These are phyloP conservation scores for Colletotrichum ledebouriae DNA, from an alignment of 2,329 filamentous ascomycete genomes.

Conservation along the genomic window DNA sequence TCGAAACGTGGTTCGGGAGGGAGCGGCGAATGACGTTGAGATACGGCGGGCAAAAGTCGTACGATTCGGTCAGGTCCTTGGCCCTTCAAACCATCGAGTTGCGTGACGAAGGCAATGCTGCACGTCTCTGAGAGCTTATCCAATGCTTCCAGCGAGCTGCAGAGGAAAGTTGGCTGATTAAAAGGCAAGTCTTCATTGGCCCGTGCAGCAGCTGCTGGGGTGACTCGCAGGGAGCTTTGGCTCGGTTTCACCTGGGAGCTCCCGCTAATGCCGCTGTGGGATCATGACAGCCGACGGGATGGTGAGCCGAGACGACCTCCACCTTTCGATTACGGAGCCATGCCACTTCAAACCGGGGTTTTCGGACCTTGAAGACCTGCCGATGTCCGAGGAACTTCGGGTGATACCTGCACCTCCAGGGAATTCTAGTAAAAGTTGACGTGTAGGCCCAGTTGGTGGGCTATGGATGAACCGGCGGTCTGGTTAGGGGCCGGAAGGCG, in stretches of 20 bases:
- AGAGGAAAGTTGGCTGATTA: constrained; percentile 32
- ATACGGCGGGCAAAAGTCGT: constrained; percentile 33
- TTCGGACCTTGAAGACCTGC: constrained; percentile 17
- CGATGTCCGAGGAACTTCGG: constrained; percentile 26
- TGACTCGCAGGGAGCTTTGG: constrained; percentile 38
- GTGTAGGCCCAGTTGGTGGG: not conserved
- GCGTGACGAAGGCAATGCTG: constrained; percentile 26
- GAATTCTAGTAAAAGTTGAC: not conserved
- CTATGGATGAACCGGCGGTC: too few species aligned
- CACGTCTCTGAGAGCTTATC: constrained; percentile 21
- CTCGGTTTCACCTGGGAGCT: constrained; percentile 37
- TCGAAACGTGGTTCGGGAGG: constrained; percentile 15
- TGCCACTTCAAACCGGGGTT: constrained; percentile 17
- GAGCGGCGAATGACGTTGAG: constrained; percentile 12
- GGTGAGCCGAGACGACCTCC: not conserved
- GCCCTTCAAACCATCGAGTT: constrained; percentile 16
- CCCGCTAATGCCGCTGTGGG: constrained; percentile 40
- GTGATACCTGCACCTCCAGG: not conserved
- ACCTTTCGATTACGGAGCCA: constrained; percentile 17
- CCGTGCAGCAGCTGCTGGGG: constrained; percentile 15
- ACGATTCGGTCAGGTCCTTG: constrained; percentile 31
- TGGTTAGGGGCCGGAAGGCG: too few species aligned
- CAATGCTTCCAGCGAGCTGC: constrained; percentile 8
- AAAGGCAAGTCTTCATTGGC: constrained; percentile 36
- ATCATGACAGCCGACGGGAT: constrained; percentile 36